phyloP scores from a whole-genome alignment of 2,329 filamentous ascomycete species.

The Thielaviopsis punctulata region DNA sequence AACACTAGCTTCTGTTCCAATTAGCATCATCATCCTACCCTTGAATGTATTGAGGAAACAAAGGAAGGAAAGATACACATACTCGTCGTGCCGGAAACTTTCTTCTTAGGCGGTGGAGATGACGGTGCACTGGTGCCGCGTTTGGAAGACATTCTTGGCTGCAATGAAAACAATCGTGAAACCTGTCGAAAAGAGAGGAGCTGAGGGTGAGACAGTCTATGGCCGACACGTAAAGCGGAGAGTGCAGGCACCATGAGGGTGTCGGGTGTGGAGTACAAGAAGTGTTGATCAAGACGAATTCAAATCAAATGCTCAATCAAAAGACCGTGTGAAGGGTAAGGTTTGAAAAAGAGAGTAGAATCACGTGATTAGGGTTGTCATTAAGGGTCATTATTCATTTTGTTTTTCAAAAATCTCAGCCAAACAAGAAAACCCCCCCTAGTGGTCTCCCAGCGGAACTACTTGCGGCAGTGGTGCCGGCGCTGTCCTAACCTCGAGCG shows the following conservation, averaged over 20 bases:
- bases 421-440: too few species aligned
- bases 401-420: too few species aligned
- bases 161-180: not conserved
- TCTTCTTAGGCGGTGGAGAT: conserved; percentile 6
- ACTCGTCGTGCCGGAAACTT: conserved; percentile 1
- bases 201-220: not conserved
- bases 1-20: conserved; percentile 42
- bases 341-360: too few species aligned
- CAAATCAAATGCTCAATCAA: too few species aligned
- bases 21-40: not conserved
- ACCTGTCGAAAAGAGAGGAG: not conserved
- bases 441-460: conserved; percentile 12
- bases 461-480: conserved; percentile 19
- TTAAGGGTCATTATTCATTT: too few species aligned
- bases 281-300: too few species aligned
- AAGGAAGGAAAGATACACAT: not conserved
- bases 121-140: conserved; percentile 1
- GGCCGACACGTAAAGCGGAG: not conserved
- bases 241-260: too few species aligned
- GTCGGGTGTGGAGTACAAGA: too few species aligned
- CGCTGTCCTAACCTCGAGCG: conserved; percentile 22
- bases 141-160: conserved; percentile 1
- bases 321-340: too few species aligned
- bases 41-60: not conserved
- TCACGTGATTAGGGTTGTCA: too few species aligned